Evolutionary conservation across 805 yeast genomes (phyloP).

Genomic region (Hanseniaspora jakobsenii): DNA sequence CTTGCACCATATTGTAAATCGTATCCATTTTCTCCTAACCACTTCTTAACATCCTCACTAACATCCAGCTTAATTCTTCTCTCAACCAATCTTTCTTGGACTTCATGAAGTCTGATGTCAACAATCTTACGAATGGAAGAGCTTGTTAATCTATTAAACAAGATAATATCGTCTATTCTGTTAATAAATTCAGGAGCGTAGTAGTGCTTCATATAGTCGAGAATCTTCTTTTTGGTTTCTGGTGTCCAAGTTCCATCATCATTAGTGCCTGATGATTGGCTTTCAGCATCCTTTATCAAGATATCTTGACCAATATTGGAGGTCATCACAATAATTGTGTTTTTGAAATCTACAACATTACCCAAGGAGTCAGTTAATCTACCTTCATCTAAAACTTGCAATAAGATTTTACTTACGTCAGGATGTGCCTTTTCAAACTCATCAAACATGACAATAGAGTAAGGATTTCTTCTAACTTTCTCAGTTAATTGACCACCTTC

Average conservation of each 20-base stretch:
- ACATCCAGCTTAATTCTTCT: constrained; percentile 58
- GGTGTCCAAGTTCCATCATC: constrained; percentile 50
- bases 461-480: constrained; percentile 90
- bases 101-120: constrained; percentile 70
- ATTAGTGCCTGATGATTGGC: constrained; percentile 28
- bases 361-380: constrained; percentile 91
- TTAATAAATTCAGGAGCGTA: constrained; percentile 95
- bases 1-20: constrained; percentile 91
- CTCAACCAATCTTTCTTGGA: constrained; percentile 63
- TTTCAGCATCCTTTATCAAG: constrained; percentile 49
- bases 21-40: constrained; percentile 78
- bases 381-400: constrained; percentile 94
- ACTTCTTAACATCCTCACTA: constrained; percentile 52
- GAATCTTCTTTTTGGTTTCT: constrained; percentile 44
- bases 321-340: constrained; percentile 92
- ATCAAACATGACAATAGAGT: constrained; percentile 82
- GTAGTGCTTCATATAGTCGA: constrained; percentile 52
- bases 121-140: constrained; percentile 65
- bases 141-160: constrained; percentile 81
- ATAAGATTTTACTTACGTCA: constrained; percentile 77
- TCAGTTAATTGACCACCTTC: constrained; percentile 90
- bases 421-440: constrained; percentile 96
- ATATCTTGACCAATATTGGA: constrained; percentile 93
- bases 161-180: constrained; percentile 85
- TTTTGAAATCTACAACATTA: constrained; percentile 82